These are phyloP conservation scores for Lodderomyces margitis DNA, from an alignment of 1,139 yeast genomes.

Conservation along the genomic window DNA sequence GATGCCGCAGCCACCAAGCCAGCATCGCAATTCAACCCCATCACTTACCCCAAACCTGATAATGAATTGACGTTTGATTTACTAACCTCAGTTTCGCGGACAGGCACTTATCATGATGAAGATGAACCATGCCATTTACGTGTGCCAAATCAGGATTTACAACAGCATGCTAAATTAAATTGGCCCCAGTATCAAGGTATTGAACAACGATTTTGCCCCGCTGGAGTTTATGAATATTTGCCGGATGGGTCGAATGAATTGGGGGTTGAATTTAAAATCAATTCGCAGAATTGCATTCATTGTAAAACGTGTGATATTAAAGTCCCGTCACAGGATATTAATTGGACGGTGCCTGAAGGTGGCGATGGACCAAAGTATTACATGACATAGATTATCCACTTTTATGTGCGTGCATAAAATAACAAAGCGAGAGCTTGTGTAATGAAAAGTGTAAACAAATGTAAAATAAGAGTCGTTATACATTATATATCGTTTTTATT, in stretches of 20 bases:
- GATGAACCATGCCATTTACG: conserved; percentile 88
- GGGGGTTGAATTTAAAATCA: conserved; percentile 86
- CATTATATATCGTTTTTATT: conserved; percentile 3
- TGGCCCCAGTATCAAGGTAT: conserved; percentile 81
- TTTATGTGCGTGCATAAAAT: too few species aligned
- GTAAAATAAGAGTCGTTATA: conserved; percentile 4
- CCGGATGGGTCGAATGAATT: conserved; percentile 57
- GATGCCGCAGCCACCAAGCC: conserved; percentile 71
- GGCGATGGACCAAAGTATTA: conserved; percentile 97
- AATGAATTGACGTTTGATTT: conserved; percentile 86
- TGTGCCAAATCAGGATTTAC: conserved; percentile 69
- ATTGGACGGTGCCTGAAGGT: conserved; percentile 97
- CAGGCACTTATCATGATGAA: conserved; percentile 95
- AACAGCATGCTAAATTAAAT: conserved; percentile 62
- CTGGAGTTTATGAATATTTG: conserved; percentile 94
- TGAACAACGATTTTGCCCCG: conserved; percentile 93
- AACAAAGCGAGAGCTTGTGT: too few species aligned
- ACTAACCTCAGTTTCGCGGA: conserved; percentile 87
- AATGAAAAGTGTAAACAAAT: neutral
- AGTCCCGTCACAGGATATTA: conserved; percentile 89
- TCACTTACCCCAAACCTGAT: conserved; percentile 93
- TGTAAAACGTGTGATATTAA: conserved; percentile 98
- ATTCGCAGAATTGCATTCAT: conserved; percentile 95
- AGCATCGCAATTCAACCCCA: conserved; percentile 65
- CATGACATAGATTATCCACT: conserved; percentile 61